These are phyloP conservation scores for Ilyonectria sp. DNA, from an alignment of 2,329 filamentous ascomycete species.

Conservation along the genomic window DNA sequence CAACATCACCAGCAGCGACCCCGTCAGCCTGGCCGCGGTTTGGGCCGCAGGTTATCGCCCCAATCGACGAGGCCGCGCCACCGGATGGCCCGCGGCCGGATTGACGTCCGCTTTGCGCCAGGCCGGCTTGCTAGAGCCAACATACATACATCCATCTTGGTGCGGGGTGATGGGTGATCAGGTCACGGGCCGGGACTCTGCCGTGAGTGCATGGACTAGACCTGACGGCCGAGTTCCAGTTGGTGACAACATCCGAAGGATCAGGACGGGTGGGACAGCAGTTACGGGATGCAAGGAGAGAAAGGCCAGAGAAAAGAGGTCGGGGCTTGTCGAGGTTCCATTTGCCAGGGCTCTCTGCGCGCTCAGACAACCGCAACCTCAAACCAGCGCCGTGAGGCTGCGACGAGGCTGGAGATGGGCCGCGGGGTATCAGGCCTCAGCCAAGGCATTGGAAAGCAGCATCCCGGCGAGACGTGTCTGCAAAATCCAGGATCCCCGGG, in stretches of 20 bases:
- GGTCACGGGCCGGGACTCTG: constrained; percentile 24
- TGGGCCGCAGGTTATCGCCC: constrained; percentile 41
- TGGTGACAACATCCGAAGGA: constrained; percentile 26
- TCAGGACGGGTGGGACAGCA: constrained; percentile 38
- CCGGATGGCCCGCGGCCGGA: constrained; percentile 37
- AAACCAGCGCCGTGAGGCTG: constrained; percentile 16
- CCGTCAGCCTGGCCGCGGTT: constrained; percentile 43
- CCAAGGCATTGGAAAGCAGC: constrained; percentile 19
- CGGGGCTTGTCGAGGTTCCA: constrained; percentile 36
- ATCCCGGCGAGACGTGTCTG: constrained; percentile 11
- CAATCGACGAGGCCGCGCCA: constrained; percentile 35
- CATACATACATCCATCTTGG: constrained; percentile 23
- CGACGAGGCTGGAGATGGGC: constrained; percentile 14
- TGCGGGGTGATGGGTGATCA: constrained; percentile 35
- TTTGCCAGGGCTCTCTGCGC: constrained; percentile 33
- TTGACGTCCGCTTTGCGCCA: constrained; percentile 31
- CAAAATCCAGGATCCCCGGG: constrained; percentile 27
- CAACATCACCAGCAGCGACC: constrained; percentile 32
- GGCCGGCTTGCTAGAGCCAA: constrained; percentile 33
- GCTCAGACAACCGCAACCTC: constrained; percentile 7
- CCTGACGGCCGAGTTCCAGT: constrained; percentile 21
- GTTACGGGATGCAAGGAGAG: constrained; percentile 43
- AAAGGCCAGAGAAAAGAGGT: constrained; percentile 29
- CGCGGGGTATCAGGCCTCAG: constrained; percentile 20
- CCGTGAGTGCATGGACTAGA: constrained; percentile 27